Conservation (phyloP, 768 basidiomycete species). For the Phallus indusiatus region DNA sequence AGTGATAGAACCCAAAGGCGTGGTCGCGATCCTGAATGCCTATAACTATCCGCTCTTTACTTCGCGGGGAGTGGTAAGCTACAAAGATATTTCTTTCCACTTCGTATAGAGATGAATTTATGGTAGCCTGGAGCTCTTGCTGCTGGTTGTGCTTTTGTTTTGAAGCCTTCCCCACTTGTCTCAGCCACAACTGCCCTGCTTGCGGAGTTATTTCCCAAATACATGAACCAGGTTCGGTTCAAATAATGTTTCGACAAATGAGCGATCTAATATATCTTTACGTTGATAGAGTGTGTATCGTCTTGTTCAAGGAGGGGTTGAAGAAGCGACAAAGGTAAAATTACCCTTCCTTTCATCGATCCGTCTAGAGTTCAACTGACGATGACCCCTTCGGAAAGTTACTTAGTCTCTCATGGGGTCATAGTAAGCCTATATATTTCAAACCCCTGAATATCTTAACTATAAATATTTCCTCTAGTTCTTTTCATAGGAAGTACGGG, state of each 20-base stretch:
- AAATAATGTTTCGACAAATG: neutral
- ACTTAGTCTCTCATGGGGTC: constrained; percentile 62
- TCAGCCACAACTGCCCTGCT: constrained; percentile 11
- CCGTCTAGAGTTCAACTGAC: neutral
- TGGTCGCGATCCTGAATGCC: constrained; percentile 50
- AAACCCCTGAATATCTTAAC: constrained; percentile 11
- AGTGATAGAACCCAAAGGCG: constrained; percentile 69
- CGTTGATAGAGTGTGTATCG: neutral
- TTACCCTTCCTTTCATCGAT: neutral
- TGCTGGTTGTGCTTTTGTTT: constrained; percentile 9
- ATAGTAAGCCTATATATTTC: constrained; percentile 27
- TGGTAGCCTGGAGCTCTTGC: neutral
- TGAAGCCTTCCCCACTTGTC: constrained; percentile 18
- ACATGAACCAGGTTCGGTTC: constrained; percentile 15
- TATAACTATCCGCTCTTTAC: constrained; percentile 39
- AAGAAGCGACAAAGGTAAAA: constrained; percentile 7
- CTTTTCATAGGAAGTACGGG: constrained; percentile 47
- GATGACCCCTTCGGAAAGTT: constrained; percentile 27
- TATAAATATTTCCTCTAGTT: constrained; percentile 25
- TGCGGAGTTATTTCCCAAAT: constrained; percentile 17
- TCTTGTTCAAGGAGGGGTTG: constrained; percentile 13
- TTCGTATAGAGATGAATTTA: neutral
- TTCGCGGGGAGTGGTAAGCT: constrained; percentile 54
- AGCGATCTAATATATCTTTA: neutral
- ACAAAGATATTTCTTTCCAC: neutral